These are phyloP conservation scores for Exutisphaerella laricina DNA, from an alignment of 2,329 filamentous ascomycete genomes.

Conservation along the genomic window DNA sequence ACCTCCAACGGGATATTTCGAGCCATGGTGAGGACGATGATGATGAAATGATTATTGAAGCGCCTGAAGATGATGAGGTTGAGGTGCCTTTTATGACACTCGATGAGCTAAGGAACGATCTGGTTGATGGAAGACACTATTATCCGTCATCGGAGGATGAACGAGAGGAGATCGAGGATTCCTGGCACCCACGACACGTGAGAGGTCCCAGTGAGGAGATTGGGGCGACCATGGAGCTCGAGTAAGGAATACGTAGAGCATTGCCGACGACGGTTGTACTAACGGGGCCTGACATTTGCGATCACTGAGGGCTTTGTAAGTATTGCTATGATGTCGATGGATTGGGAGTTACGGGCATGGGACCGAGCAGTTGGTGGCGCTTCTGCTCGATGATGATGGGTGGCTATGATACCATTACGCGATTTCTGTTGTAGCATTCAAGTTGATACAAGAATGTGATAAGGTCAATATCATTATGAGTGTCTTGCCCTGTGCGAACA, in stretches of 20 bases:
- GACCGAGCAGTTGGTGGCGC: conserved; percentile 13
- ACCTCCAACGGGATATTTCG: conserved; percentile 28
- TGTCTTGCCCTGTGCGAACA: no score
- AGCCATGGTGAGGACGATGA: conserved; percentile 28
- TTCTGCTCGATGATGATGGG: conserved; percentile 8
- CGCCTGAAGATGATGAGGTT: conserved; percentile 29
- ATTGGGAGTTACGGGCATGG: conserved; percentile 1
- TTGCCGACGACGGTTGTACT: neutral
- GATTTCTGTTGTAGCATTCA: neutral
- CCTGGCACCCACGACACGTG: conserved; percentile 18
- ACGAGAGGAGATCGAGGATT: conserved; percentile 14
- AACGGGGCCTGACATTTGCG: neutral
- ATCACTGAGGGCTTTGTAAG: no score
- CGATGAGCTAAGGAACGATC: conserved; percentile 32
- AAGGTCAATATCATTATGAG: no score
- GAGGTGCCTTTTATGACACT: conserved; percentile 33
- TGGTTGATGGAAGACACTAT: conserved; percentile 29
- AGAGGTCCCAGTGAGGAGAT: conserved; percentile 31
- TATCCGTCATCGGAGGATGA: conserved; percentile 24
- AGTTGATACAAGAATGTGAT: no score
- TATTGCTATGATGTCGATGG: neutral
- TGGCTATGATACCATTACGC: conserved; percentile 5
- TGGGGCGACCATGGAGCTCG: conserved; percentile 31
- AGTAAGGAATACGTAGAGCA: neutral
- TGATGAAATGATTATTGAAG: conserved; percentile 25